A percentile compares a stretch with the other conserved stretches of the same genome.
Evolutionary conservation across 1,284 basidiomycete genomes (phyloP).

Genomic region (Hemileia vastatrix): DNA sequence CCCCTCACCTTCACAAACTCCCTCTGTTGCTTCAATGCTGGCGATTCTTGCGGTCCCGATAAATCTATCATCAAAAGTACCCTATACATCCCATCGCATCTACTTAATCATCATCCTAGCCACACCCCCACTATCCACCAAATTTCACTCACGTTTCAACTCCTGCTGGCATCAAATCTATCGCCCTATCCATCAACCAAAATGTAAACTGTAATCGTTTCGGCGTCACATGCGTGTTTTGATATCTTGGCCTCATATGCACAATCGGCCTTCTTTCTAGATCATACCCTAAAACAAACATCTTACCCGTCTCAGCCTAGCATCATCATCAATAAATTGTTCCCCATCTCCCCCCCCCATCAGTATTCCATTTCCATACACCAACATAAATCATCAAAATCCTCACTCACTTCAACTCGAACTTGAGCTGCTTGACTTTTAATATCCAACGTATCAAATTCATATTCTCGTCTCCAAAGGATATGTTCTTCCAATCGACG

Average conservation of each 20-base stretch:
- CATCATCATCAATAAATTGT: not conserved
- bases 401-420: constrained; percentile 2
- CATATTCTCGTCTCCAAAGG: constrained; percentile 46
- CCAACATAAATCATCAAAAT: not conserved
- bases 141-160: constrained; percentile 33
- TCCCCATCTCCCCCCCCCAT: too few species aligned
- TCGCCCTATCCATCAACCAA: constrained; percentile 45
- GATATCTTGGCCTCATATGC: constrained; percentile 46
- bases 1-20: constrained; percentile 18
- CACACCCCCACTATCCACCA: too few species aligned
- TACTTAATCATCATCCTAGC: too few species aligned
- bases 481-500: constrained; percentile 44
- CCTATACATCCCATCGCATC: too few species aligned
- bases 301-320: constrained; percentile 46
- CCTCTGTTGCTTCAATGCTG: constrained; percentile 13
- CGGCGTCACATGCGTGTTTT: constrained; percentile 34
- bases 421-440: not conserved
- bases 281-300: constrained; percentile 44
- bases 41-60: constrained; percentile 19
- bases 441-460: constrained; percentile 40
- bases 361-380: not conserved
- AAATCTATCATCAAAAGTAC: constrained; percentile 18
- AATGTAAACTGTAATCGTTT: constrained; percentile 46
- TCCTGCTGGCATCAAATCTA: constrained; percentile 45
- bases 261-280: constrained; percentile 44